Evolutionary conservation across 495 filamentous ascomycete genomes (phyloP).

Genomic region (Rusavskia elegans): DNA sequence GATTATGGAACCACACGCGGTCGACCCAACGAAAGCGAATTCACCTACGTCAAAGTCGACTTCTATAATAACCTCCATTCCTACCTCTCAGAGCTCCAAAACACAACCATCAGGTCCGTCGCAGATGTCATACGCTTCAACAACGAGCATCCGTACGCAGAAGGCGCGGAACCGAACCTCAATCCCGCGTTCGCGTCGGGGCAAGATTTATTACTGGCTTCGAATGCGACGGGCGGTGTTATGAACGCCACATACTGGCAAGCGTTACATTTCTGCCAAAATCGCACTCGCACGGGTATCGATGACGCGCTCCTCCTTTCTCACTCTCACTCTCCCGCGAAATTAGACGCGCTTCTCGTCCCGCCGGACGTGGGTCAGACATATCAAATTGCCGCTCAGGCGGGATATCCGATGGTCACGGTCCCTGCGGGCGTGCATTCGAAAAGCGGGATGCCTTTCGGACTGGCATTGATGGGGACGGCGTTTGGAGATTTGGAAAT

Average conservation of each 20-base stretch:
- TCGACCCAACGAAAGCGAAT: slow-evolving; percentile 53
- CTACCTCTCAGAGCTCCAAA: slow-evolving; percentile 49
- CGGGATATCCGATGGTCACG: slow-evolving; percentile 53
- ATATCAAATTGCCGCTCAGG: slow-evolving; percentile 37
- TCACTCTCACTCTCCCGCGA: slow-evolving; percentile 25
- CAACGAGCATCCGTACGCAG: slow-evolving; percentile 44
- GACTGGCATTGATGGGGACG: slow-evolving; percentile 48
- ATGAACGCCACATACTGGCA: slow-evolving; percentile 51
- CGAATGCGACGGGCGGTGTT: slow-evolving; percentile 34
- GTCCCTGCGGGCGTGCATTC: slow-evolving; percentile 41
- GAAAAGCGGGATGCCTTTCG: slow-evolving; percentile 50
- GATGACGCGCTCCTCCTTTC: slow-evolving; percentile 49
- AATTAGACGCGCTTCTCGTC: slow-evolving; percentile 44
- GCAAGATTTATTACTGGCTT: slow-evolving; percentile 52
- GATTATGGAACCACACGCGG: slow-evolving; percentile 48
- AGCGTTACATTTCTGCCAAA: slow-evolving; percentile 44
- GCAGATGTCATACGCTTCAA: slow-evolving; percentile 59
- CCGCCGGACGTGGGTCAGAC: slow-evolving; percentile 51
- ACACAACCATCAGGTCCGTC: slow-evolving; percentile 45
- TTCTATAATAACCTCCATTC: slow-evolving; percentile 58
- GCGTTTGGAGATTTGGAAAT: slow-evolving; percentile 47
- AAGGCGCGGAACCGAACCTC: slow-evolving; percentile 48
- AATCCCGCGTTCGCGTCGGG: slow-evolving; percentile 53
- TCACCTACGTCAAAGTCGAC: slow-evolving; percentile 55
- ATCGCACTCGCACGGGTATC: slow-evolving; percentile 41